These are phyloP conservation scores for Cerioporus squamosus DNA, from an alignment of 1,284 basidiomycete genomes.

Conservation along the genomic window DNA sequence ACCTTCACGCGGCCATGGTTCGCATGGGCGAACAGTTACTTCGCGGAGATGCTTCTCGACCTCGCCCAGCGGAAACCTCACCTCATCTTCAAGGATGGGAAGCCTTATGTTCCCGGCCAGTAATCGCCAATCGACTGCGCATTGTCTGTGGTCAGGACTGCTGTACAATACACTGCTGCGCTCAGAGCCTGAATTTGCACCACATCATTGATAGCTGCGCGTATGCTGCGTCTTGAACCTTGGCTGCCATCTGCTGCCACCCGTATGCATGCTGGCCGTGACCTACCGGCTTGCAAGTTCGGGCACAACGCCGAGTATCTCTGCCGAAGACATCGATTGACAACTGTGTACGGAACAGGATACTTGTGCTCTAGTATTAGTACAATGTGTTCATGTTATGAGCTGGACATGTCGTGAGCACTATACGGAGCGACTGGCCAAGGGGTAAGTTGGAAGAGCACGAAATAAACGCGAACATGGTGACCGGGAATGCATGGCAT, in stretches of 20 bases:
- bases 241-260: too few species aligned
- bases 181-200: neutral
- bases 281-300: neutral
- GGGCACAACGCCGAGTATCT: neutral
- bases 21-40: slow-evolving; percentile 83
- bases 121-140: slow-evolving; percentile 14
- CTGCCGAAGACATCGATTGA: slow-evolving; percentile 8
- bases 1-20: slow-evolving; percentile 80
- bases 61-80: slow-evolving; percentile 73
- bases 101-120: slow-evolving; percentile 56
- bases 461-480: neutral
- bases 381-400: neutral
- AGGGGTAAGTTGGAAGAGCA: neutral
- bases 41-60: slow-evolving; percentile 80
- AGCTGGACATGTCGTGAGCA: neutral
- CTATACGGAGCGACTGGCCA: neutral
- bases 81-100: slow-evolving; percentile 65
- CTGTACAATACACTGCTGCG: slow-evolving; percentile 17
- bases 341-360: neutral
- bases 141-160: slow-evolving; percentile 7
- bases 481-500: too few species aligned
- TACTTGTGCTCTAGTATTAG: neutral
- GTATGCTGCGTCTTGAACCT: neutral
- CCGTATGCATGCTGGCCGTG: slow-evolving; percentile 6
- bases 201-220: neutral